phyloP scores from a whole-genome alignment of 2,329 filamentous ascomycete genomes.

The Ophiostoma sp. region DNA sequence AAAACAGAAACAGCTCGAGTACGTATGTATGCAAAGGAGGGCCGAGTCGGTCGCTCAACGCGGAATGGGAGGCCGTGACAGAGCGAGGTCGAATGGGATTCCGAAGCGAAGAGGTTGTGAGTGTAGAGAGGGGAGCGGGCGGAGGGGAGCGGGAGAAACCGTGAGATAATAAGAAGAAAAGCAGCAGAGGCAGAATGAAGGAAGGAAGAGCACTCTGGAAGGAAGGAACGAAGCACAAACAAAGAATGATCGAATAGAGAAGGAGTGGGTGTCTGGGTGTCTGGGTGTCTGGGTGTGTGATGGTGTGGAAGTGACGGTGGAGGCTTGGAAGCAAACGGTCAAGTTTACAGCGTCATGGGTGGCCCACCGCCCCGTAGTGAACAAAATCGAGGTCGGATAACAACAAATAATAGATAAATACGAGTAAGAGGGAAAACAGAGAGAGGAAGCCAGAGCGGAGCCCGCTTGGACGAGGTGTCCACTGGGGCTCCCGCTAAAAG shows the following conservation, averaged over 20 bases:
- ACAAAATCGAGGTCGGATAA: neutral
- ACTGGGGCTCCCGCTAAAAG: conserved; percentile 19
- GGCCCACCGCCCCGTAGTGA: conserved; percentile 18
- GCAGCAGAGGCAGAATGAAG: neutral
- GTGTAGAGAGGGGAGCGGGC: neutral
- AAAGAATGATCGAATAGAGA: conserved; percentile 5
- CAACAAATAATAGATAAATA: neutral
- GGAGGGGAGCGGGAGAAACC: neutral
- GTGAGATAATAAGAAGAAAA: neutral
- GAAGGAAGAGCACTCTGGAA: neutral
- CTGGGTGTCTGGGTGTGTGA: neutral
- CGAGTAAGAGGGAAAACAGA: neutral
- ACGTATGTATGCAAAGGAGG: neutral
- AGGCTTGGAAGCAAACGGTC: conserved; percentile 20
- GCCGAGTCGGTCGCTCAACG: neutral
- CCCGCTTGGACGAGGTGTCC: conserved; percentile 12
- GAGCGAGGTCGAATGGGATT: neutral
- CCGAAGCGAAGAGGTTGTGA: neutral
- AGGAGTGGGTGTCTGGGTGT: neutral
- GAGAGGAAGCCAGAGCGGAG: conserved; percentile 16
- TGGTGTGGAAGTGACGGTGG: conserved; percentile 9
- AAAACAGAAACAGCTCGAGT: neutral
- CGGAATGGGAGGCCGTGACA: neutral
- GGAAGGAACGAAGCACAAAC: conserved; percentile 16
- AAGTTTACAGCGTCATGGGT: conserved; percentile 23